Percentiles rank a stretch among this genome's conserved stretches.
Conservation (phyloP, 345 rosid genomes). For the Balakata baccata region DNA sequence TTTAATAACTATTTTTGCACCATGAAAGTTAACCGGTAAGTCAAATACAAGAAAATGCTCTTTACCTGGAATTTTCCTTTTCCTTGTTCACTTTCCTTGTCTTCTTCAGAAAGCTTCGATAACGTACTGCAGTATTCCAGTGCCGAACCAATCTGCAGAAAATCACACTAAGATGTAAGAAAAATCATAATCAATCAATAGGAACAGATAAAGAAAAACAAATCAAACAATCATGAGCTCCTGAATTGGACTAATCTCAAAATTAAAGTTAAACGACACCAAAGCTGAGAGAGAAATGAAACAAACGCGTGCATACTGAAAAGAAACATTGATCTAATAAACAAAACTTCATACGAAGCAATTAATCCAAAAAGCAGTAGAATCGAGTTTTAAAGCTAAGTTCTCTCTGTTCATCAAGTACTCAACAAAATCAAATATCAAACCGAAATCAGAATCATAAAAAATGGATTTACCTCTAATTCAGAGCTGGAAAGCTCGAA, state of each 20-base stretch:
- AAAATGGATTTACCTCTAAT: constrained; percentile 28
- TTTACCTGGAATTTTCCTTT: constrained; percentile 27
- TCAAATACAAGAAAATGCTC: background rate
- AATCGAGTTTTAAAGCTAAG: background rate
- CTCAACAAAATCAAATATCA: background rate
- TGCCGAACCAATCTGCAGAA: background rate
- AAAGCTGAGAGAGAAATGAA: background rate
- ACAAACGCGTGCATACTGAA: background rate
- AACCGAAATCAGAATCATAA: constrained; percentile 13
- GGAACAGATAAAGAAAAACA: constrained; percentile 1
- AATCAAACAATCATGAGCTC: constrained; percentile 6
- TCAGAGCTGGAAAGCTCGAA: constrained; percentile 16
- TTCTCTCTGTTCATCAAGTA: no score
- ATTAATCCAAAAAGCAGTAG: background rate
- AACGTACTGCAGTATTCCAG: constrained; percentile 10
- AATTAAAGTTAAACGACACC: background rate
- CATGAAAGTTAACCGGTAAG: background rate
- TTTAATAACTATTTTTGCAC: background rate
- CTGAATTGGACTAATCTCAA: background rate
- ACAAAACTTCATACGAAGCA: background rate
- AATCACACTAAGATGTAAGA: background rate
- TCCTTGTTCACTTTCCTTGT: constrained; percentile 16
- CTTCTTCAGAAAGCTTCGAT: constrained; percentile 23
- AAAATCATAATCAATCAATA: background rate
- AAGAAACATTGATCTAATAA: background rate